Percentiles rank a stretch among this genome's conserved stretches.
Evolutionary conservation across 805 yeast genomes (phyloP).

Genomic region (Ogataea degrootiae): DNA sequence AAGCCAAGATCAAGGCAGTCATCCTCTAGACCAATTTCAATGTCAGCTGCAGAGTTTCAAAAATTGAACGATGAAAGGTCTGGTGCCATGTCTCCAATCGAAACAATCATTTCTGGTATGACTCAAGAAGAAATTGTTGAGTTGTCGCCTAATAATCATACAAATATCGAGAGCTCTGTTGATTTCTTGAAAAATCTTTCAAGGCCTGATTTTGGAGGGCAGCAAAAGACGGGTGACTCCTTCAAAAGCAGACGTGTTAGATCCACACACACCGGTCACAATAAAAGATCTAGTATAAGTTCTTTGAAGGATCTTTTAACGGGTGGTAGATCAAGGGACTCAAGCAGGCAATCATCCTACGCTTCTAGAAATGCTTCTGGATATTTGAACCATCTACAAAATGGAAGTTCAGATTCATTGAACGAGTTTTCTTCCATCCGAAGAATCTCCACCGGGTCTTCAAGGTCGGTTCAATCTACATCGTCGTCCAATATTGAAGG

Average conservation of each 20-base stretch:
- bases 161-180: constrained; percentile 31
- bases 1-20: neutral
- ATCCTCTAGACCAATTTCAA: constrained; percentile 31
- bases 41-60: constrained; percentile 28
- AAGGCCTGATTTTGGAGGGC: constrained; percentile 2
- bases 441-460: constrained; percentile 6
- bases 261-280: constrained; percentile 18
- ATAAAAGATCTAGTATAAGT: constrained; percentile 32
- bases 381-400: constrained; percentile 5
- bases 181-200: constrained; percentile 35
- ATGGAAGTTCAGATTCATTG: constrained; percentile 21
- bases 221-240: constrained; percentile 24
- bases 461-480: constrained; percentile 1
- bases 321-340: constrained; percentile 28
- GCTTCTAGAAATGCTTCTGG: constrained; percentile 15
- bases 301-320: constrained; percentile 32
- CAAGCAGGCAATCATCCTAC: constrained; percentile 18
- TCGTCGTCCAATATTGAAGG: constrained; percentile 8
- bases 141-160: constrained; percentile 26
- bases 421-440: constrained; percentile 14
- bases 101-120: constrained; percentile 27
- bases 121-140: constrained; percentile 30
- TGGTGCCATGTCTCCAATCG: constrained; percentile 12
- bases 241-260: constrained; percentile 14
- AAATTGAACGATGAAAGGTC: constrained; percentile 8